Conservation (phyloP, 208 protist genomes). For the Acanthamoeba culbertsoni region DNA sequence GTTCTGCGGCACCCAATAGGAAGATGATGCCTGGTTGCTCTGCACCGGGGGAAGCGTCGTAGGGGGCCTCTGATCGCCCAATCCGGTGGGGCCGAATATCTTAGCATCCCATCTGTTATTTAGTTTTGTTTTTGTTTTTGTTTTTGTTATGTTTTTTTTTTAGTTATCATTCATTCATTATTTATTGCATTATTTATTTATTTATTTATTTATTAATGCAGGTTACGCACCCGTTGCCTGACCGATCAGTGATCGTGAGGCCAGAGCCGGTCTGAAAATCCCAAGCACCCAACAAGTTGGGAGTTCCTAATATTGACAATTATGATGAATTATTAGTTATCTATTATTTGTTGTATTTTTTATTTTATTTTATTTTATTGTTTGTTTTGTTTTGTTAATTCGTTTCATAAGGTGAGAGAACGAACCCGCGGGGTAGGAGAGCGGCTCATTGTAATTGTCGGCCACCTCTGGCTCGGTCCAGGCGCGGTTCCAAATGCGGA, state of each 20-base stretch:
- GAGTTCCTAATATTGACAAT: background rate
- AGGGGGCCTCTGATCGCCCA: background rate
- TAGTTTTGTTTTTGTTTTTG: too few species aligned
- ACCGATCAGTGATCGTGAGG: background rate
- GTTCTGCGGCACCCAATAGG: background rate
- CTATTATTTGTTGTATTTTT: background rate
- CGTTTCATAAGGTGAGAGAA: background rate
- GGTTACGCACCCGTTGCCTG: constrained; percentile 36
- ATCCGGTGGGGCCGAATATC: background rate
- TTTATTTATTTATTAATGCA: too few species aligned
- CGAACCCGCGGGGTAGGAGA: background rate
- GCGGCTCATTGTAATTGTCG: background rate
- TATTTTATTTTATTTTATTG: too few species aligned
- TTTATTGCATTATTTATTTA: too few species aligned
- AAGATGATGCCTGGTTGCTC: background rate
- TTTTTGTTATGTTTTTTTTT: too few species aligned
- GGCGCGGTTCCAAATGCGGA: constrained; percentile 13
- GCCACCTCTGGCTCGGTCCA: background rate
- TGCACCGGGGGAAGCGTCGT: background rate
- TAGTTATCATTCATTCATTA: too few species aligned
- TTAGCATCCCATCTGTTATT: background rate
- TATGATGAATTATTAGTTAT: background rate
- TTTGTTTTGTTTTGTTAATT: too few species aligned
- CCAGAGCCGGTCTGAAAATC: background rate
- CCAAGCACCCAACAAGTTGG: constrained; percentile 22